These are phyloP conservation scores for Flammula alnicola DNA, from an alignment of 1,284 basidiomycete species.

Conservation along the genomic window DNA sequence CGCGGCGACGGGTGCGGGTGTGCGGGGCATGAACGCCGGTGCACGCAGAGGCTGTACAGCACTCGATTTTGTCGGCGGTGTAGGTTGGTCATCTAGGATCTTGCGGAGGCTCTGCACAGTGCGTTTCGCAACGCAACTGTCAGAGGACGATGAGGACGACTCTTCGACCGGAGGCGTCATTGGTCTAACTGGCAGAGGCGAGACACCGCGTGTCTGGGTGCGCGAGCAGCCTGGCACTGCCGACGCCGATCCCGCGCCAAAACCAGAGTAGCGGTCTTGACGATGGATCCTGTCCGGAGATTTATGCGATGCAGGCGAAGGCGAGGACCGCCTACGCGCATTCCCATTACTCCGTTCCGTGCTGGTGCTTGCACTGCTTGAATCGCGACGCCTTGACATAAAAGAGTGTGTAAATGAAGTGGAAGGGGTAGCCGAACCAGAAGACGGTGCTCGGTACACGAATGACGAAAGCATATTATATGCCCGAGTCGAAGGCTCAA, in stretches of 20 bases:
- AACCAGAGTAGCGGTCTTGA: conserved; percentile 16
- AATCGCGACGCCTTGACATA: conserved; percentile 29
- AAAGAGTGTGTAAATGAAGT: conserved; percentile 32
- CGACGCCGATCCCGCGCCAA: conserved; percentile 4
- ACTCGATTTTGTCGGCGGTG: conserved; percentile 12
- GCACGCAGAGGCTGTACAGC: conserved; percentile 23
- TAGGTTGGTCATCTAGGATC: conserved; percentile 65
- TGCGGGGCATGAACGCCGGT: conserved; percentile 41
- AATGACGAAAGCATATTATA: conserved; percentile 63
- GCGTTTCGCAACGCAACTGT: conserved; percentile 48
- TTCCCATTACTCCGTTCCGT: conserved; percentile 20
- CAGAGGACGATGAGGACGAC: conserved; percentile 57
- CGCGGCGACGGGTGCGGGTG: conserved; percentile 55
- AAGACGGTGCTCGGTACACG: conserved; percentile 40
- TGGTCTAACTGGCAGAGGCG: conserved; percentile 34
- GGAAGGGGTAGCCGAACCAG: conserved; percentile 35
- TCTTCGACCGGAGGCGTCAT: conserved; percentile 65
- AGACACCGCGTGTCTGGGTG: conserved; percentile 33
- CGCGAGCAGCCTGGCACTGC: conserved; percentile 22
- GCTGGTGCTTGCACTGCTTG: conserved; percentile 31
- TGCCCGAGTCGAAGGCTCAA: conserved; percentile 53
- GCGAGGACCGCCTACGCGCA: conserved; percentile 10
- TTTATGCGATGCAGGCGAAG: conserved; percentile 19
- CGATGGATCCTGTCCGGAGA: conserved; percentile 20
- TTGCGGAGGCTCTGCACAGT: conserved; percentile 69